Evolutionary conservation across 192 early-diverging fungal genomes (phyloP).

Genomic region (Coemansia sp.): DNA sequence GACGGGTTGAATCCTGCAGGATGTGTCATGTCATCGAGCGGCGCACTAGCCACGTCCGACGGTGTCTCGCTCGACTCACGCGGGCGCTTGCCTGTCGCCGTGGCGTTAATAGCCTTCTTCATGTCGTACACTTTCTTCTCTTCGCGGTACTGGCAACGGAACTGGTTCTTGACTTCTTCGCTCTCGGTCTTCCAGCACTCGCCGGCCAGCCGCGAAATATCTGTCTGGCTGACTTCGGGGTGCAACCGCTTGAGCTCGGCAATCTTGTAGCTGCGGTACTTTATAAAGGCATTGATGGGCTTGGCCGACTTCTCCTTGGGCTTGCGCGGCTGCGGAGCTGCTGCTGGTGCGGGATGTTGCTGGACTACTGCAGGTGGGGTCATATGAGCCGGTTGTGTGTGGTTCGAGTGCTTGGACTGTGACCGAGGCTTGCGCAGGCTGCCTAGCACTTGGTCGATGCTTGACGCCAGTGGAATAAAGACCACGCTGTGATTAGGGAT

Average conservation of each 20-base stretch:
- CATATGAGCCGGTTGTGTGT: too few relatives aligned
- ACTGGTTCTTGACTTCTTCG: conserved; percentile 50
- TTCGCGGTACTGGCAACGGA: conserved; percentile 40
- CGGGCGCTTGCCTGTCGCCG: conserved; percentile 21
- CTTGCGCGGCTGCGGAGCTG: conserved; percentile 29
- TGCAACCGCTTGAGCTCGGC: conserved; percentile 48
- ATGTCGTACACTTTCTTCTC: conserved; percentile 50
- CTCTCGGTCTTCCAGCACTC: conserved; percentile 52
- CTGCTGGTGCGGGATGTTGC: not conserved
- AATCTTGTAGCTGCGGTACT: conserved; percentile 54
- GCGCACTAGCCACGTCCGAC: conserved; percentile 36
- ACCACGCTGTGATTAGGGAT: conserved; percentile 46
- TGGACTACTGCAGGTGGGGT: not conserved
- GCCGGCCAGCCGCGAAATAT: conserved; percentile 51
- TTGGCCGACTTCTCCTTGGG: conserved; percentile 52
- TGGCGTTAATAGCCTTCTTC: conserved; percentile 37
- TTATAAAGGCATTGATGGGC: conserved; percentile 54
- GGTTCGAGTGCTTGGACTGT: conserved; percentile 1
- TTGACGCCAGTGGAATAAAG: conserved; percentile 29
- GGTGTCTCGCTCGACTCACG: conserved; percentile 20
- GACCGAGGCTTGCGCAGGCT: conserved; percentile 18
- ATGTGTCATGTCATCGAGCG: conserved; percentile 6
- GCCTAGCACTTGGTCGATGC: conserved; percentile 32
- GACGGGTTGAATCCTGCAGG: conserved; percentile 27
- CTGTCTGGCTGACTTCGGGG: conserved; percentile 50